These are phyloP conservation scores for Berkeleyomyces basicola DNA, from an alignment of 2,329 filamentous ascomycete species.

Conservation along the genomic window DNA sequence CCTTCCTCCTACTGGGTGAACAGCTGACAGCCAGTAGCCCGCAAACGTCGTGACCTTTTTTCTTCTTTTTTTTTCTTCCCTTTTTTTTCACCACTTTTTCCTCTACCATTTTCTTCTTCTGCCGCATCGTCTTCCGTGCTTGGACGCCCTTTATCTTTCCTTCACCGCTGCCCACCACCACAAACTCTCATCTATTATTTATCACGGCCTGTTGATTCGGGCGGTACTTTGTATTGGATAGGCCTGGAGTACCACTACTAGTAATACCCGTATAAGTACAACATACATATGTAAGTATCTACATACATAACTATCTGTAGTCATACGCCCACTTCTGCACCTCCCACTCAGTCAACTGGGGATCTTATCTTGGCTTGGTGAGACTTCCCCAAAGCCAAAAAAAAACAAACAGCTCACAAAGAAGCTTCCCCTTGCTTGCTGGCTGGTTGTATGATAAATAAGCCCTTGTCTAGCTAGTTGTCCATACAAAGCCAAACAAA, in stretches of 20 bases:
- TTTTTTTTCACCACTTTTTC: background rate
- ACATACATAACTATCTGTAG: too few species aligned
- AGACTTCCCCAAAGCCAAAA: background rate
- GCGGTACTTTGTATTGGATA: background rate
- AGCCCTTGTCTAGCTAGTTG: too few species aligned
- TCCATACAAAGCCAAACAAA: background rate
- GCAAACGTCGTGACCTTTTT: background rate
- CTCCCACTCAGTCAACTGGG: too few species aligned
- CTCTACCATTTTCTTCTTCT: background rate
- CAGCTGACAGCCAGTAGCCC: background rate
- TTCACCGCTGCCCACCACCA: background rate
- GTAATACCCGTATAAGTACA: too few species aligned
- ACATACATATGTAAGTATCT: too few species aligned
- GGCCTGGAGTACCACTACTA: too few species aligned
- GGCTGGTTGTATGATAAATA: too few species aligned
- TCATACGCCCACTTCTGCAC: too few species aligned
- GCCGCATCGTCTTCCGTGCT: background rate
- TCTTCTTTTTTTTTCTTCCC: background rate
- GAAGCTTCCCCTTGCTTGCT: background rate
- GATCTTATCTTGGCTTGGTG: background rate
- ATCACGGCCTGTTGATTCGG: background rate
- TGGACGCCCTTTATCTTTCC: background rate
- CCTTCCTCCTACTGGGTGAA: background rate
- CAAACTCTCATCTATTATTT: background rate
- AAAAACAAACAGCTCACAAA: background rate